Conservation (phyloP, 2,329 filamentous ascomycete genomes). For the Trichophyton mentagrophytes region DNA sequence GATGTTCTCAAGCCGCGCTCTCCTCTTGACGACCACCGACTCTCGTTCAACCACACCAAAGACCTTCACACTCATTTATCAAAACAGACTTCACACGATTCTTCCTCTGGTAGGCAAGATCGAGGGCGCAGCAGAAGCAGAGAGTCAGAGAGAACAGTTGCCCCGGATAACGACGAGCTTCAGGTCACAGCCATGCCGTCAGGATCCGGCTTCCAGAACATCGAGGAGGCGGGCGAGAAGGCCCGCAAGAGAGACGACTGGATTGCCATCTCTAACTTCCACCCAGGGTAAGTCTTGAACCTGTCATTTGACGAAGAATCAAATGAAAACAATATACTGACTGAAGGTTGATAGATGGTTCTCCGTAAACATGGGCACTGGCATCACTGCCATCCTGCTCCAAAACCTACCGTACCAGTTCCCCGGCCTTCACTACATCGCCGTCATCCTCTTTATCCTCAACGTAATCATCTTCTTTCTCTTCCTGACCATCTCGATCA, state of each 20-base stretch:
- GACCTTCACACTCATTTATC: constrained; percentile 1
- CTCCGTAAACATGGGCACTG: constrained; percentile 53
- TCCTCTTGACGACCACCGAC: constrained; percentile 2
- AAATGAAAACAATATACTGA: too few species aligned
- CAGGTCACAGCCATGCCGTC: neutral
- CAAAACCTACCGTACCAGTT: constrained; percentile 50
- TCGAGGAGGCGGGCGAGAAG: constrained; percentile 1
- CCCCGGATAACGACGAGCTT: neutral
- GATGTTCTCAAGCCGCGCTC: constrained; percentile 1
- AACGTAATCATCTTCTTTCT: constrained; percentile 47
- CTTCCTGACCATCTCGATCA: constrained; percentile 43
- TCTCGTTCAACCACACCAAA: neutral
- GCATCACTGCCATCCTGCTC: constrained; percentile 52
- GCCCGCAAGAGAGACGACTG: constrained; percentile 10
- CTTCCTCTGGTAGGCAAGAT: constrained; percentile 1
- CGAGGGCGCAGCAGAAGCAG: constrained; percentile 1
- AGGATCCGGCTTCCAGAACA: constrained; percentile 1
- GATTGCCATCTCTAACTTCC: constrained; percentile 13
- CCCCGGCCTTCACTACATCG: constrained; percentile 46
- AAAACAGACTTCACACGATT: neutral
- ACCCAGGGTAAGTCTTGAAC: constrained; percentile 10
- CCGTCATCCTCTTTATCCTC: constrained; percentile 47
- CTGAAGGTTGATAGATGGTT: constrained; percentile 35
- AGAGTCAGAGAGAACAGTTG: neutral
- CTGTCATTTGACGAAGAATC: too few species aligned